Percentiles rank a stretch among this genome's conserved stretches.
Evolutionary conservation across 106 monocot genomes (phyloP).

Genomic region (Hemerocallis citrina): DNA sequence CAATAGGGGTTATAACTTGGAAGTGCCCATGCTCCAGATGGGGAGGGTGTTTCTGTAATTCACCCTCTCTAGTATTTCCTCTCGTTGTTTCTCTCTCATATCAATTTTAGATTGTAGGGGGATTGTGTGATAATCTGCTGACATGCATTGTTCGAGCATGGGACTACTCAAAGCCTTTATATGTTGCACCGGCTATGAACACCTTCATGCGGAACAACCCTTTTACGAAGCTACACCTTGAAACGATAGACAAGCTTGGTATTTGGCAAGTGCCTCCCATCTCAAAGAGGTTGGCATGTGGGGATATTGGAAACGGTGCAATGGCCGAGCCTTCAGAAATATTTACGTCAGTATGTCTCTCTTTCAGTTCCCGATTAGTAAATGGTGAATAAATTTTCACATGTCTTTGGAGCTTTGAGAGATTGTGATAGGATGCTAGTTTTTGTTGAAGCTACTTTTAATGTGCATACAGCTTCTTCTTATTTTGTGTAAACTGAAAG

Average conservation of each 20-base stretch:
- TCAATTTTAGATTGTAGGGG: conserved; percentile 70
- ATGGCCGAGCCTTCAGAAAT: conserved; percentile 91
- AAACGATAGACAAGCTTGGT: conserved; percentile 43
- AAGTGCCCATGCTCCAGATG: too few relatives aligned
- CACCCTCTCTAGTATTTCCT: neutral
- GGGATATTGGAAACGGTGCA: conserved; percentile 94
- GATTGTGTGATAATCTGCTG: conserved; percentile 88
- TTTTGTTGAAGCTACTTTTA: too few relatives aligned
- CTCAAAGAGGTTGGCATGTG: conserved; percentile 79
- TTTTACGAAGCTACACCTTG: conserved; percentile 66
- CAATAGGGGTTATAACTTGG: too few relatives aligned
- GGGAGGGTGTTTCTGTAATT: too few relatives aligned
- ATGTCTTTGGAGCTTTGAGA: too few relatives aligned
- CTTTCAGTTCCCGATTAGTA: too few relatives aligned
- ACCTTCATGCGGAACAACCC: conserved; percentile 98
- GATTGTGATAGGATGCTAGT: too few relatives aligned
- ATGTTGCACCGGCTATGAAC: conserved; percentile 96
- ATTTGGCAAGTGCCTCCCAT: conserved; percentile 61
- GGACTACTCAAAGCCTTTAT: conserved; percentile 84
- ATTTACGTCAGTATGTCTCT: conserved; percentile 40
- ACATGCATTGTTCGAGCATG: conserved; percentile 90
- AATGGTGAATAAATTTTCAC: too few relatives aligned
- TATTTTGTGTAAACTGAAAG: too few relatives aligned
- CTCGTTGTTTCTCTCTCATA: neutral
- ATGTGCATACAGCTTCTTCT: too few relatives aligned